Evolutionary conservation across 2,329 filamentous ascomycete species (phyloP).

Genomic region (Dactylellina haptotyla): DNA sequence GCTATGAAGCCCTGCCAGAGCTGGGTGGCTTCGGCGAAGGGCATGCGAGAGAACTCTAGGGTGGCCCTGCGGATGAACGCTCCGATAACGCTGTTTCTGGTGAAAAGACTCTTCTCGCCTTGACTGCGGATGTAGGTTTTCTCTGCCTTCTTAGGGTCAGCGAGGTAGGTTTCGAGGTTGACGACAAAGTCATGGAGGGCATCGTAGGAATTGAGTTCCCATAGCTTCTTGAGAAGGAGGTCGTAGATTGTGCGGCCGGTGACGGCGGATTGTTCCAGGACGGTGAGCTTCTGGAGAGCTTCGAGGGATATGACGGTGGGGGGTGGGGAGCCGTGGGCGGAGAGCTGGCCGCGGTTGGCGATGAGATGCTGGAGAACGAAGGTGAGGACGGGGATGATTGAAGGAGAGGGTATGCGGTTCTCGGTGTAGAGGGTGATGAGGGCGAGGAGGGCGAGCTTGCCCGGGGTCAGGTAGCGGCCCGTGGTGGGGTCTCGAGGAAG

Average conservation of each 20-base stretch:
- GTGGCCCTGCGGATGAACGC: constrained; percentile 79
- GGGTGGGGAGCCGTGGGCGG: constrained; percentile 52
- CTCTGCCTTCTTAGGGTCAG: constrained; percentile 69
- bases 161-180: constrained; percentile 68
- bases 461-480: constrained; percentile 77
- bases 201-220: constrained; percentile 84
- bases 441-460: constrained; percentile 82
- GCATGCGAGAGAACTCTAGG: constrained; percentile 81
- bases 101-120: constrained; percentile 56
- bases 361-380: constrained; percentile 80
- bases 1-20: constrained; percentile 85
- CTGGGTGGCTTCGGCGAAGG: constrained; percentile 79
- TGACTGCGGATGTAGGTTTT: constrained; percentile 63
- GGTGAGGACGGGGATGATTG: constrained; percentile 79
- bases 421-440: constrained; percentile 84
- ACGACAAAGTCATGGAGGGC: constrained; percentile 79
- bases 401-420: constrained; percentile 73
- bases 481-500: constrained; percentile 51
- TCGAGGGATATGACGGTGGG: constrained; percentile 67
- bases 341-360: constrained; percentile 62
- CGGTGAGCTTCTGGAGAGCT: constrained; percentile 67
- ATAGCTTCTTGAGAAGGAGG: constrained; percentile 80
- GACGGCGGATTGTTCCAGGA: constrained; percentile 56
- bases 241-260: constrained; percentile 87
- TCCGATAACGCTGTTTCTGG: constrained; percentile 77